Evolutionary conservation across 495 filamentous ascomycete species (phyloP), one percentile per base, ranked within the genome.

Genomic region (Rhizodiscina lignyota): DNA sequence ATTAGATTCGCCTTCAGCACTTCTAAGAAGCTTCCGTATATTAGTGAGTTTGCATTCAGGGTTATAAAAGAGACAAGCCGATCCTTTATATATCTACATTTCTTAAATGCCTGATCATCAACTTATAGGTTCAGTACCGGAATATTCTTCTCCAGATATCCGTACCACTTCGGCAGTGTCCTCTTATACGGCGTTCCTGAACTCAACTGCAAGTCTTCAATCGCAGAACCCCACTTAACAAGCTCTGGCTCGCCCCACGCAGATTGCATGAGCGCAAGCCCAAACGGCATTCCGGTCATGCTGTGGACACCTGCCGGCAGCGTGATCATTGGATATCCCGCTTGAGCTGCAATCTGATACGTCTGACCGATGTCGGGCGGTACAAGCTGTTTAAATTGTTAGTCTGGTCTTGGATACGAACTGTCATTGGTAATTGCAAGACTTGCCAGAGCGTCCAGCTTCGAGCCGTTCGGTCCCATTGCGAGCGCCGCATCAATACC

Each of bases 241-340:
- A 83, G 52, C 30, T 55, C 60, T 1, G 55, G 55, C 49, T 84
- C 79, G 2, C 61, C 62, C 51, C 63, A 82, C 1, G 77, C 77
- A 2, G 74, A 77, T 21, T 59, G 54, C 65, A 82, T 69, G 26
- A 84, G 55, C 2, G 64, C 72, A 17, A 84, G 50, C 0, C 79
- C 77, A 47, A 74, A 80, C 1, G 75, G 74, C 69, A 84, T 79
- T 8, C 74, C 72, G 1, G 60, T 77, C 16, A 37, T 50, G 19
- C 41, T 35, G 44, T 63, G 58, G 8, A 64, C 53, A 11, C 67
- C 70, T 2, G 66, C 74, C 0, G 79, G 79, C 0, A 84, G 47
- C 2, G 76, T 82, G 40, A 83, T 58, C 37, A 79, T 62, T 1
- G 77, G 79, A 50, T 84, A 83, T 1, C 77, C 77, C 5, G 68